phyloP scores from a whole-genome alignment of 768 basidiomycete genomes.

The Mycena polygramma region DNA sequence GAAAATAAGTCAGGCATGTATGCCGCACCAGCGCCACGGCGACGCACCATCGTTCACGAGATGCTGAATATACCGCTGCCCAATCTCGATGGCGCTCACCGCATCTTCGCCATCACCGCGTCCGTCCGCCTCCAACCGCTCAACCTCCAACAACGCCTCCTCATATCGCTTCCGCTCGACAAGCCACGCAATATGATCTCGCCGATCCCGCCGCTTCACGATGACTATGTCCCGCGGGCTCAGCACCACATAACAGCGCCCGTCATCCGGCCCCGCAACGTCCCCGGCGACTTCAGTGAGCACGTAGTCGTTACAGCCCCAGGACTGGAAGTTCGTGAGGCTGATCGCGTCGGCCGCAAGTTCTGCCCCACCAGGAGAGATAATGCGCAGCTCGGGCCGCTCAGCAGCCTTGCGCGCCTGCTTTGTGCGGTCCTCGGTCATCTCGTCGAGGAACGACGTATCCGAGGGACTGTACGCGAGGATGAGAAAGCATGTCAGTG shows the following conservation, averaged over 20 bases:
- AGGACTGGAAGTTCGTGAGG: slow-evolving; percentile 82
- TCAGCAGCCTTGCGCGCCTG: slow-evolving; percentile 89
- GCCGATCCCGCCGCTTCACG: slow-evolving; percentile 88
- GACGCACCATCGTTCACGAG: slow-evolving; percentile 82
- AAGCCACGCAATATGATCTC: slow-evolving; percentile 94
- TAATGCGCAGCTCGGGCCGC: slow-evolving; percentile 94
- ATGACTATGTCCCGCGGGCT: slow-evolving; percentile 90
- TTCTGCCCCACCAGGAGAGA: slow-evolving; percentile 91
- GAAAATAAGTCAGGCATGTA: background rate
- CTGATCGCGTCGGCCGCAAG: slow-evolving; percentile 86
- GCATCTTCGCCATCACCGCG: slow-evolving; percentile 45
- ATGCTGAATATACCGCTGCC: slow-evolving; percentile 88
- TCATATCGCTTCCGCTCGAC: slow-evolving; percentile 89
- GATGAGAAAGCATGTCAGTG: slow-evolving; percentile 84
- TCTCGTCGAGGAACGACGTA: slow-evolving; percentile 74
- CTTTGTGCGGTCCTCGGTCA: slow-evolving; percentile 76
- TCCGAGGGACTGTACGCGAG: slow-evolving; percentile 90
- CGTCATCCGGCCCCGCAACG: slow-evolving; percentile 48
- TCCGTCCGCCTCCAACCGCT: slow-evolving; percentile 66
- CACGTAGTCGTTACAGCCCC: slow-evolving; percentile 93
- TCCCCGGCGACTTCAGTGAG: slow-evolving; percentile 67
- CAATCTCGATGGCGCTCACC: slow-evolving; percentile 77
- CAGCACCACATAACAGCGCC: slow-evolving; percentile 82
- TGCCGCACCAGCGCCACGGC: background rate
- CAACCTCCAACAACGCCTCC: slow-evolving; percentile 87